Evolutionary conservation across 306 rosid genomes (phyloP).

Genomic region (Vigna hirtella): DNA sequence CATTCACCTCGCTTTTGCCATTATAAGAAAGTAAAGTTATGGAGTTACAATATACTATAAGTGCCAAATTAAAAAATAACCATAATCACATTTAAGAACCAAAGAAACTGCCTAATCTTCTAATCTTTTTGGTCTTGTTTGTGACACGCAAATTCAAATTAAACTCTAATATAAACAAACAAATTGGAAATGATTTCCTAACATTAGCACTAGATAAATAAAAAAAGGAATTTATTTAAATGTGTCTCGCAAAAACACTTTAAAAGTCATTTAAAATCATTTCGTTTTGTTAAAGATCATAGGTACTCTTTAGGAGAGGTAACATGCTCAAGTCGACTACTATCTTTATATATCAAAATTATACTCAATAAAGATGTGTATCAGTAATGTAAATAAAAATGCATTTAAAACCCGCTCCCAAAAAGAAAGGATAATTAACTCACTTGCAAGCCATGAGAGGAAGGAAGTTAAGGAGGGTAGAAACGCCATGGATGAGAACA

Average conservation of each 20-base stretch:
- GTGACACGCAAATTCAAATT: not conserved
- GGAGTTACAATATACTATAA: not conserved
- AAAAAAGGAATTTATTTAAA: not conserved
- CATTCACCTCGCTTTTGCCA: not conserved
- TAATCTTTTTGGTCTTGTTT: not conserved
- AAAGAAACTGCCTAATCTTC: not conserved
- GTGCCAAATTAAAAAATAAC: not conserved
- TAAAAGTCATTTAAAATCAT: not conserved
- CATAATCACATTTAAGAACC: not conserved
- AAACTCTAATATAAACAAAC: not conserved
- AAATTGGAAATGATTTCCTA: not conserved
- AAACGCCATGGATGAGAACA: conserved; percentile 67
- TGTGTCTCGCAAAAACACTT: not conserved
- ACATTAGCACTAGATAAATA: not conserved
- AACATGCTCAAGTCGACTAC: too few species aligned
- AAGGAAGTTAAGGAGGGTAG: conserved; percentile 62
- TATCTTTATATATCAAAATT: not conserved
- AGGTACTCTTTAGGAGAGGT: not conserved
- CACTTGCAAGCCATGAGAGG: conserved; percentile 85
- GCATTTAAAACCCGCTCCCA: not conserved
- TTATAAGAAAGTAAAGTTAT: not conserved
- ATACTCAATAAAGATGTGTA: not conserved
- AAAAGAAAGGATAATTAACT: conserved; percentile 26
- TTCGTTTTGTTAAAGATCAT: not conserved
- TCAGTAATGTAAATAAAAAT: not conserved